Conservation (phyloP, 495 filamentous ascomycete genomes). For the Sporormia fimetaria region DNA sequence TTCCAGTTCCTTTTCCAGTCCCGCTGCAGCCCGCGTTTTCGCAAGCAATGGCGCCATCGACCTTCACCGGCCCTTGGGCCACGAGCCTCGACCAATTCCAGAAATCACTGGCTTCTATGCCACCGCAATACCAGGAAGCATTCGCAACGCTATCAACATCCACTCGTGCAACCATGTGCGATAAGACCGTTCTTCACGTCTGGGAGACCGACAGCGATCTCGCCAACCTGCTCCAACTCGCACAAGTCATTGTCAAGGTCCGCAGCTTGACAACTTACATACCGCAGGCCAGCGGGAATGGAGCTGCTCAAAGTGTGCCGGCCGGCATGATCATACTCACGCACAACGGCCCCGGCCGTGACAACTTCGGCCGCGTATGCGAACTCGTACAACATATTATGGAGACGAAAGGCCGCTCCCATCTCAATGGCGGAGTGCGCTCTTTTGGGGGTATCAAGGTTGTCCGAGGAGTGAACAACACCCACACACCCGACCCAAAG, state of each 20-base stretch:
- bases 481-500: not conserved
- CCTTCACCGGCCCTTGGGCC: conserved; percentile 11
- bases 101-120: not conserved
- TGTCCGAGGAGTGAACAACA: conserved; percentile 10
- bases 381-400: not conserved
- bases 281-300: not conserved
- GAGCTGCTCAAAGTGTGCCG: not conserved
- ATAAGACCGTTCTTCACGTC: conserved; percentile 6
- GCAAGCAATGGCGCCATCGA: no score
- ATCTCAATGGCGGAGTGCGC: conserved; percentile 1
- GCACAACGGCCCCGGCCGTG: not conserved
- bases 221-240: conserved; percentile 11
- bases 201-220: conserved; percentile 15
- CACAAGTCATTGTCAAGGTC: conserved; percentile 8
- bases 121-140: not conserved
- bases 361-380: no score
- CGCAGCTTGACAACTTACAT: not conserved
- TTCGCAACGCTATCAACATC: conserved; percentile 2
- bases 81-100: conserved; percentile 2
- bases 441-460: conserved; percentile 5
- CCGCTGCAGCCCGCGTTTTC: no score
- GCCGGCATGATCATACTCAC: conserved; percentile 8
- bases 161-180: conserved; percentile 1
- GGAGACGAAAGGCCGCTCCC: not conserved
- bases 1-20: no score